A percentile compares a stretch with the other conserved stretches of the same genome.
Evolutionary conservation across 2,329 filamentous ascomycete species (phyloP).

Genomic region (Penicillium sp.): DNA sequence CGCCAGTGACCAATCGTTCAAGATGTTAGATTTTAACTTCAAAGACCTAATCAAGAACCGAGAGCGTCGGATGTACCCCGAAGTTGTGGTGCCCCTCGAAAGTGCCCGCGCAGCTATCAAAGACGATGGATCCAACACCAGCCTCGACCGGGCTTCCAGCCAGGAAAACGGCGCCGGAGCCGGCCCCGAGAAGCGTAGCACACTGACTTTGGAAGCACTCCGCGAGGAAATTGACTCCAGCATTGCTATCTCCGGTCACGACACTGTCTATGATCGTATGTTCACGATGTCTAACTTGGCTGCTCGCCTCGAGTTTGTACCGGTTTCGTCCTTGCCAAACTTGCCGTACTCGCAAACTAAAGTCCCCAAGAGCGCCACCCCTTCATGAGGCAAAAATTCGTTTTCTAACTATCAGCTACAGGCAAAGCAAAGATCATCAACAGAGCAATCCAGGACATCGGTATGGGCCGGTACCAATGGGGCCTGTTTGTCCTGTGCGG

Average conservation of each 20-base stretch:
- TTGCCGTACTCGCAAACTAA: not conserved
- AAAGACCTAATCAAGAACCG: constrained; percentile 19
- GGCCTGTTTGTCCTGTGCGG: constrained; percentile 79
- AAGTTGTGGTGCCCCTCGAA: constrained; percentile 54
- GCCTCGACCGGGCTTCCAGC: constrained; percentile 35
- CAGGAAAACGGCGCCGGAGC: constrained; percentile 41
- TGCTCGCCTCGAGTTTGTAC: constrained; percentile 12
- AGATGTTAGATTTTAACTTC: constrained; percentile 17
- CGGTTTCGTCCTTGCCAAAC: constrained; percentile 2
- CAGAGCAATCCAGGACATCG: constrained; percentile 82
- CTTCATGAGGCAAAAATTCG: not conserved
- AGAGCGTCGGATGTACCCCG: constrained; percentile 42
- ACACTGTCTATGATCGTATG: constrained; percentile 77
- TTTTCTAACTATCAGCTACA: constrained; percentile 31
- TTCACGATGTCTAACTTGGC: constrained; percentile 23
- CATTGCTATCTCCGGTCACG: constrained; percentile 58
- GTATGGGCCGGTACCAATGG: constrained; percentile 87
- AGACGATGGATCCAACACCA: constrained; percentile 31
- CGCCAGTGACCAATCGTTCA: constrained; percentile 2
- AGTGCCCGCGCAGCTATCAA: constrained; percentile 42
- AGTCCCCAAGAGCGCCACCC: not conserved
- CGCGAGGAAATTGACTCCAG: constrained; percentile 68
- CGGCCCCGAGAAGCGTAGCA: constrained; percentile 31
- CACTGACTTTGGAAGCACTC: constrained; percentile 69
- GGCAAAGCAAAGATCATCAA: constrained; percentile 82